Percentiles rank a stretch among this genome's conserved stretches.
Conservation (phyloP, 2,329 filamentous ascomycete species). For the Basipetospora chlamydospora region DNA sequence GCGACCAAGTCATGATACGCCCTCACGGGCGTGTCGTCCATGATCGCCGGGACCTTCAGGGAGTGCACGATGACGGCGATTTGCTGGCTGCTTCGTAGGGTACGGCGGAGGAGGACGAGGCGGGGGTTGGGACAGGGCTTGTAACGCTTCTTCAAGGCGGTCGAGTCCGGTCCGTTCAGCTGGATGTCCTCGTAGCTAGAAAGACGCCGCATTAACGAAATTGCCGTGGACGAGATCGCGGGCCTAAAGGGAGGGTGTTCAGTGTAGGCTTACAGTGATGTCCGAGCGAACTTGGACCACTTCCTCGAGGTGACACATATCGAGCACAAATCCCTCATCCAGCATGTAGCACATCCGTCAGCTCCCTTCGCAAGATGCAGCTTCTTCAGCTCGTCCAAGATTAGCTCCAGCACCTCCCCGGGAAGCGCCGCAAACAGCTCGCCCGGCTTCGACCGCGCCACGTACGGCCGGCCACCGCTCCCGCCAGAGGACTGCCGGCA, state of each 20-base stretch:
- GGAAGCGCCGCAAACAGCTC: slow-evolving; percentile 42
- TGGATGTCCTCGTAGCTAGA: slow-evolving; percentile 42
- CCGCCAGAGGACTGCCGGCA: slow-evolving; percentile 8
- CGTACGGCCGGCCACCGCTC: slow-evolving; percentile 18
- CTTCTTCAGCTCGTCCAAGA: slow-evolving; percentile 37
- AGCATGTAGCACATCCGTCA: slow-evolving; percentile 47
- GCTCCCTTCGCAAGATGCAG: slow-evolving; percentile 32
- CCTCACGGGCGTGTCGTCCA: slow-evolving; percentile 23
- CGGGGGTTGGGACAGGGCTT: slow-evolving; percentile 38
- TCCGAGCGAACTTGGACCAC: slow-evolving; percentile 34
- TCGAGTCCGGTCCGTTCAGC: slow-evolving; percentile 41
- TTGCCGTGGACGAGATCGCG: too few relatives aligned
- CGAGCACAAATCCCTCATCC: slow-evolving; percentile 45
- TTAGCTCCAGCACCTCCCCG: slow-evolving; percentile 41
- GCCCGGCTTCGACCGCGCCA: slow-evolving; percentile 26
- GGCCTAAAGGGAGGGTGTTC: neutral
- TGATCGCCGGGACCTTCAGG: slow-evolving; percentile 39
- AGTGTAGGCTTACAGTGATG: slow-evolving; percentile 34
- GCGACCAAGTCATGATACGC: slow-evolving; percentile 44
- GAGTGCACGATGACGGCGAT: slow-evolving; percentile 40
- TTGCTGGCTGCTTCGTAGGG: slow-evolving; percentile 35
- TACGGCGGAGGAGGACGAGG: slow-evolving; percentile 41
- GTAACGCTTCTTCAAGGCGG: slow-evolving; percentile 40
- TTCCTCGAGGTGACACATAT: slow-evolving; percentile 35
- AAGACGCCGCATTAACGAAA: neutral